A percentile compares a stretch with the other conserved stretches of the same genome.
These are phyloP conservation scores for Globisporangium canariense DNA, from an alignment of 352 stramenopile species.

Conservation along the genomic window DNA sequence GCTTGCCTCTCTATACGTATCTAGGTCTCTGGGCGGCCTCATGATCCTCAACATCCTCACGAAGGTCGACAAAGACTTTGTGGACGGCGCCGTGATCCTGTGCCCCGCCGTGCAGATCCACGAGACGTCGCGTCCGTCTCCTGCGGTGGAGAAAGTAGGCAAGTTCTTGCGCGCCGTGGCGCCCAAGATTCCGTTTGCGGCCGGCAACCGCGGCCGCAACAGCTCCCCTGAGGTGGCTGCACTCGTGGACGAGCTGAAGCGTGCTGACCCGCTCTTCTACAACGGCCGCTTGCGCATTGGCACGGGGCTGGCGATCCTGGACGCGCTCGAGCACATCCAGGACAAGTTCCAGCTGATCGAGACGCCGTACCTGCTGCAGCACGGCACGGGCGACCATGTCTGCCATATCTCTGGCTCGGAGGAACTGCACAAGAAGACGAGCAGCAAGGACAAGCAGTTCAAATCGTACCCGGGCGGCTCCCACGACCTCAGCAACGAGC, in stretches of 20 bases:
- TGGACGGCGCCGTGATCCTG: constrained; percentile 68
- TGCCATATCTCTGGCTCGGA: constrained; percentile 71
- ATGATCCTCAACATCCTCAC: constrained; percentile 58
- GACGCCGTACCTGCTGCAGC: constrained; percentile 74
- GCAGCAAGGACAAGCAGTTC: constrained; percentile 72
- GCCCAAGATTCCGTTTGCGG: constrained; percentile 64
- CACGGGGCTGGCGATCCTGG: constrained; percentile 64
- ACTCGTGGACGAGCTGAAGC: constrained; percentile 50
- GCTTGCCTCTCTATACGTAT: neutral
- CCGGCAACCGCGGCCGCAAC: constrained; percentile 56
- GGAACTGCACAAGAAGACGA: constrained; percentile 46
- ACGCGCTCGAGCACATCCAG: constrained; percentile 54
- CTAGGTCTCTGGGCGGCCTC: constrained; percentile 66
- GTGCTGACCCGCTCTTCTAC: constrained; percentile 69
- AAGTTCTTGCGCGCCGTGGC: constrained; percentile 49
- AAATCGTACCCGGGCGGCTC: constrained; percentile 47
- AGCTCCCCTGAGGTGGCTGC: constrained; percentile 57
- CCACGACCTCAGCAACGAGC: constrained; percentile 77
- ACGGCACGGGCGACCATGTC: constrained; percentile 61
- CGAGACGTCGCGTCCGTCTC: constrained; percentile 41
- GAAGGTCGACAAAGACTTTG: constrained; percentile 39
- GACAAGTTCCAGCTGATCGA: constrained; percentile 58
- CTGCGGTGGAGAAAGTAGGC: constrained; percentile 40
- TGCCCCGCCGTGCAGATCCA: constrained; percentile 74
- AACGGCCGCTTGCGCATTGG: constrained; percentile 67